phyloP scores from a whole-genome alignment of 2,329 filamentous ascomycete species.

The Epichloe gansuensis region DNA sequence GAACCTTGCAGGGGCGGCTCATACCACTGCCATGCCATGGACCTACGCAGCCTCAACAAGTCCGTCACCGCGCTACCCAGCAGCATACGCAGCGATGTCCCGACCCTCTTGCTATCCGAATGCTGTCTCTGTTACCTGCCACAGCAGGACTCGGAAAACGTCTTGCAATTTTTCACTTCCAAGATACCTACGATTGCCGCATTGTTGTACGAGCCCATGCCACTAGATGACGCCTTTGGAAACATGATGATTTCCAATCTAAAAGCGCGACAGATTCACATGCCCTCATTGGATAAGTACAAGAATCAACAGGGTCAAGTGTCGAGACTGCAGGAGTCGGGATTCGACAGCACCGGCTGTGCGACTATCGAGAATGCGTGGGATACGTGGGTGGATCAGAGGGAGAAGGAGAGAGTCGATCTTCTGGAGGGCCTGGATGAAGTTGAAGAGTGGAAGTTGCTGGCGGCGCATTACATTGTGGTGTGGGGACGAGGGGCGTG shows the following conservation, averaged over 20 bases:
- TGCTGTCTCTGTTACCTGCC: constrained; percentile 90
- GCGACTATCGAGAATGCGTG: constrained; percentile 50
- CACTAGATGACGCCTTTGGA: constrained; percentile 75
- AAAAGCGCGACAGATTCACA: constrained; percentile 63
- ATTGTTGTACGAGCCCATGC: constrained; percentile 81
- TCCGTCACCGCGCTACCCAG: constrained; percentile 3
- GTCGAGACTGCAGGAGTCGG: constrained; percentile 50
- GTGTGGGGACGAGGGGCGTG: constrained; percentile 63
- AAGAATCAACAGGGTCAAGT: constrained; percentile 57
- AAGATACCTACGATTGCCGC: constrained; percentile 40
- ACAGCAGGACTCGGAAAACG: constrained; percentile 46
- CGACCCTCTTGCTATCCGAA: constrained; percentile 83
- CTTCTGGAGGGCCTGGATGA: constrained; percentile 82
- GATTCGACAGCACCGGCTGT: constrained; percentile 41
- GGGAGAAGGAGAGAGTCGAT: constrained; percentile 71
- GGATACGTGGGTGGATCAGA: constrained; percentile 55
- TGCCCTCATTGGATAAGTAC: constrained; percentile 72
- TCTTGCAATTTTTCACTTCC: constrained; percentile 53
- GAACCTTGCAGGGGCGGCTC: constrained; percentile 26
- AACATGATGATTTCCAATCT: constrained; percentile 88
- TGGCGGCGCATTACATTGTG: constrained; percentile 82
- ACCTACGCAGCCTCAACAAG: constrained; percentile 49
- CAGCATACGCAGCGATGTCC: constrained; percentile 41
- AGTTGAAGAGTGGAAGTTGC: constrained; percentile 81
- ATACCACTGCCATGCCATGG: constrained; percentile 51